phyloP scores from a whole-genome alignment of 129 eudicot genomes.

The Lactuca sativa region DNA sequence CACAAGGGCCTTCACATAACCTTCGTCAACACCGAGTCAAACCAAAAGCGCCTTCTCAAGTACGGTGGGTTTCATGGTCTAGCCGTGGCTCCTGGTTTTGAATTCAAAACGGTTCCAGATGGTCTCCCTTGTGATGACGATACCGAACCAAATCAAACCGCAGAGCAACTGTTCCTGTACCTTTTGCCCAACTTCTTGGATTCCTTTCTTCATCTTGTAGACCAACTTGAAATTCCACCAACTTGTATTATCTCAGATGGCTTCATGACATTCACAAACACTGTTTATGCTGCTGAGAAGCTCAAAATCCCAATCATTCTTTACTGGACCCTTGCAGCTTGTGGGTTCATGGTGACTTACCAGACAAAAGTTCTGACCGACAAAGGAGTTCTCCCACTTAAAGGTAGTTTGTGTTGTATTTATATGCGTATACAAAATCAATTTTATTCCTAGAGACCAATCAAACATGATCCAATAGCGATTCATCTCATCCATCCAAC shows the following conservation, averaged over 20 bases:
- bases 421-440: too few species aligned
- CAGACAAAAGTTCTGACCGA: conserved; percentile 9
- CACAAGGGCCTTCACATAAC: conserved; percentile 29
- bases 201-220: conserved; percentile 14
- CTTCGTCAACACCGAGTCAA: conserved; percentile 24
- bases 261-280: conserved; percentile 26
- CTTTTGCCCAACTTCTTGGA: conserved; percentile 4
- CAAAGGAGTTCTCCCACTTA: conserved; percentile 14
- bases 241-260: conserved; percentile 30
- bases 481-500: neutral
- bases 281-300: conserved; percentile 25
- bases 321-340: conserved; percentile 29
- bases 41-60: conserved; percentile 19
- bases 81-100: conserved; percentile 11
- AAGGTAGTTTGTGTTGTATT: too few species aligned
- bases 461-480: too few species aligned
- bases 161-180: neutral
- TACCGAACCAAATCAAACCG: neutral
- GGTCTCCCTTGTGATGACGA: conserved; percentile 19
- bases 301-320: conserved; percentile 20
- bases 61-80: neutral
- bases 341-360: conserved; percentile 28
- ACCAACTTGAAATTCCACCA: conserved; percentile 22
- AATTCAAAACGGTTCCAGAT: conserved; percentile 26
- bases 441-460: too few species aligned